Evolutionary conservation across 345 rosid genomes (phyloP), one percentile per base, ranked within the genome.

Genomic region (Cardamine occulta): DNA sequence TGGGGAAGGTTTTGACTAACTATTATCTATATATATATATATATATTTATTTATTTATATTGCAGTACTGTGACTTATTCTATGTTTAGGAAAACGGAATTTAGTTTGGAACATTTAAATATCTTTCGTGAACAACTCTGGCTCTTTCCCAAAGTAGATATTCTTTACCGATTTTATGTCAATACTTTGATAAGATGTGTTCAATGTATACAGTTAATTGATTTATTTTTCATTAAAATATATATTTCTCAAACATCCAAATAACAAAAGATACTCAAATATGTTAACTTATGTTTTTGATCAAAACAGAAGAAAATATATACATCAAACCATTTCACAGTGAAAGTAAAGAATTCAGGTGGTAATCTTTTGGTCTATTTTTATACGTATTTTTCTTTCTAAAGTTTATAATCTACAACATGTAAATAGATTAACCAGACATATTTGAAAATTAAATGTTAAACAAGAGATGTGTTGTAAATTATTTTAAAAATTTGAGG

Each of bases 101-200:
- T 42, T 60, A 11, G 32, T 28, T 59, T 59, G 69, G 56, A 60
- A 68, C 18, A 68, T 51, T 51, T 61, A 63, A 5, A 68, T 32
- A 63, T 34, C 53, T 63, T 77, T 47, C 60, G 75, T 63, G 51
- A 63, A 70, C 64, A 69, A 29, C 74, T 52, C 63, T 55, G 32
- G 44, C 71, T 63, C 75, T 70, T 70, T 17, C 52, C 34, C 24
- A 69, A 70, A 63, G 52, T 62, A 40, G 7, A 69, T 69, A 76
- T 70, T 70, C 71, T 63, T 47, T 54, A 35, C 48, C 53, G 29
- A 18, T 63, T 31, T 55, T 8, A 58, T 21, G 53, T 63, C 71
- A 69, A 76, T 24, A 62, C 21, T 31, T 39, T 35, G 21, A 34
- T 26, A 63, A 55, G 35, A 64, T 63, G 51, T 63, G 57, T 42